Conservation (phyloP, 2,329 filamentous ascomycete species). For the Scedosporium apiospermum region DNA sequence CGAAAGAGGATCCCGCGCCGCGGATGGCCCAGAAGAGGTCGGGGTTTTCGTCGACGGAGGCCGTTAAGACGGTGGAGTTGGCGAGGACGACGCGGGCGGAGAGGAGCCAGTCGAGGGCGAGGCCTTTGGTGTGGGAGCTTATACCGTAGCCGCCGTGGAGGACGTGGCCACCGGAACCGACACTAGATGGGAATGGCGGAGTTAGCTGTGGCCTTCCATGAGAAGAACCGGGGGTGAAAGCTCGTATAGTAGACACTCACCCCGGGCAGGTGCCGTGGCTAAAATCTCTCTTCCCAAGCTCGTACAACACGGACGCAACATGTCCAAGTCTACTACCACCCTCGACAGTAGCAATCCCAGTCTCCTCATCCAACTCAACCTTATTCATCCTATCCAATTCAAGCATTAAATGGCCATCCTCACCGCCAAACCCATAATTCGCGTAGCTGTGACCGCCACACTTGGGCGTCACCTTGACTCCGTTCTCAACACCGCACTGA, state of each 20-base stretch:
- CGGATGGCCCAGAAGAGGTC: constrained; percentile 34
- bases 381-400: constrained; percentile 28
- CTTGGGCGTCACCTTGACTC: constrained; percentile 38
- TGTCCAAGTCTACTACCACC: constrained; percentile 33
- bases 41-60: constrained; percentile 21
- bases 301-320: constrained; percentile 25
- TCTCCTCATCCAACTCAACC: constrained; percentile 19
- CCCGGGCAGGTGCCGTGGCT: constrained; percentile 33
- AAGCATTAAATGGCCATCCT: constrained; percentile 29
- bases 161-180: constrained; percentile 35
- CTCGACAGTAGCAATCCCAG: constrained; percentile 25
- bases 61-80: constrained; percentile 20
- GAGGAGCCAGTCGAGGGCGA: constrained; percentile 24
- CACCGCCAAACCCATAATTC: constrained; percentile 34
- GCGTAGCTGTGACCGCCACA: constrained; percentile 45
- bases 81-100: constrained; percentile 27
- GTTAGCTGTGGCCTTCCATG: not conserved
- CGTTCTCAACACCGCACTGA: constrained; percentile 28
- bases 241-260: constrained; percentile 4
- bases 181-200: constrained; percentile 12
- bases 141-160: constrained; percentile 29
- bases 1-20: constrained; percentile 31
- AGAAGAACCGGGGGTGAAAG: not conserved
- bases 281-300: constrained; percentile 24
- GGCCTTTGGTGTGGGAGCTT: constrained; percentile 14